Evolutionary conservation across 306 rosid genomes (phyloP), one percentile per base, ranked within the genome.

Genomic region (Trichosanthes truncata): DNA sequence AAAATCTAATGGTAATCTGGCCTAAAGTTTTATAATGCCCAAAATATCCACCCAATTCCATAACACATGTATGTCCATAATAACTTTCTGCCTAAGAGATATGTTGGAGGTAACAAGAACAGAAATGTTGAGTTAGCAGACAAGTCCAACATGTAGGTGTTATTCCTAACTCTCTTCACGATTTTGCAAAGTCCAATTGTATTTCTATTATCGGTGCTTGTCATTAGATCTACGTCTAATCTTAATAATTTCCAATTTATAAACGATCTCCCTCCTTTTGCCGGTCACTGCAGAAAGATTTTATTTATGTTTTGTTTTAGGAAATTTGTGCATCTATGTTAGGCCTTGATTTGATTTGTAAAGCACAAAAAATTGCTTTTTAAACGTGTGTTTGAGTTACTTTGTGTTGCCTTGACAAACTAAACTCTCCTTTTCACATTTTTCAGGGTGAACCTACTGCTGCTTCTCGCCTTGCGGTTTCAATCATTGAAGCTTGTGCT

Each of bases 381-480:
- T 8, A 14, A 51, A 48, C 13, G 4, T 51, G 52, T 68, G 23
- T 71, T 74, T 20, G 40, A n/a, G 48, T 18, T 29, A 29, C 61
- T 29, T 46, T 51, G 17, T 74, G 45, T 74, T 74, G 45, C 15
- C 63, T 5, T 74, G 48, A 41, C 78, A 60, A 67, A 29, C 26
- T 63, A 60, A 67, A 29, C 26, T 63, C 23, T 43, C 76, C 56
- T 67, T 75, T 60, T 77, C 69, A 38, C 51, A 21, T 84, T 78
- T 82, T 71, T 66, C 91, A 93, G 98, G 97, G 87, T 68, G 82
- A 87, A 79, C 80, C 87, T 56, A 79, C 88, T 81, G 90, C 93
- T 87, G 86, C 97, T 80, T 87, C 91, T 61, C 89, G 78, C 86
- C 91, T 95, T 46, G 97, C 99, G 45, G 85, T 81, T 62, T 90